phyloP scores from a whole-genome alignment of 83 land plant species.

The Diphasiastrum complanatum region DNA sequence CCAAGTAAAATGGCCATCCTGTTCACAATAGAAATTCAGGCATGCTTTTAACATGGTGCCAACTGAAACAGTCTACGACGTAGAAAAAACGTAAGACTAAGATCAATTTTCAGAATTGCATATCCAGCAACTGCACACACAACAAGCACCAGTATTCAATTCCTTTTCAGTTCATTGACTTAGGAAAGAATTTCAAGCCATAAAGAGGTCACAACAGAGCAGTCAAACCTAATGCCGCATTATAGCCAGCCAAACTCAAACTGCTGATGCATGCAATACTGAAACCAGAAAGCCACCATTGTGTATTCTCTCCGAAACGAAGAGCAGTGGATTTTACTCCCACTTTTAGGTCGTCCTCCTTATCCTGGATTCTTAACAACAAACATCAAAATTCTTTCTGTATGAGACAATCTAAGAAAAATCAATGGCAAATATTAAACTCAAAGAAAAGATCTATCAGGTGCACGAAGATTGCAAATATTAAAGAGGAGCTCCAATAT shows the following conservation, averaged over 20 bases:
- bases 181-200: too few relatives aligned
- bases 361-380: constrained; percentile 45
- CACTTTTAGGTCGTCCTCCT: constrained; percentile 85
- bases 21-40: constrained; percentile 16
- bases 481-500: not conserved
- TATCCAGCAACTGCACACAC: too few relatives aligned
- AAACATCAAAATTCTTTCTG: not conserved
- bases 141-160: too few relatives aligned
- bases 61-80: too few relatives aligned
- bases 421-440: not conserved
- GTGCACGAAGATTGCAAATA: not conserved
- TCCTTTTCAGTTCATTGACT: too few relatives aligned
- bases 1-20: constrained; percentile 85
- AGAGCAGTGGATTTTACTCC: constrained; percentile 99
- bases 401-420: not conserved
- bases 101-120: too few relatives aligned
- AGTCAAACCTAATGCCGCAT: constrained; percentile 75
- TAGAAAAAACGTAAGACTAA: too few relatives aligned
- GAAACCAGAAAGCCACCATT: constrained; percentile 62
- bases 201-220: too few relatives aligned
- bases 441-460: too few relatives aligned
- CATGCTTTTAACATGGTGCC: too few relatives aligned
- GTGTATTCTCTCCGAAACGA: constrained; percentile 71
- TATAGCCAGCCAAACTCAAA: constrained; percentile 64
- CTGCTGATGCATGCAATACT: constrained; percentile 56